Base-by-base conservation (phyloP, 2,329 filamentous ascomycete genomes). In the Intubia oerlemansii region DNA sequence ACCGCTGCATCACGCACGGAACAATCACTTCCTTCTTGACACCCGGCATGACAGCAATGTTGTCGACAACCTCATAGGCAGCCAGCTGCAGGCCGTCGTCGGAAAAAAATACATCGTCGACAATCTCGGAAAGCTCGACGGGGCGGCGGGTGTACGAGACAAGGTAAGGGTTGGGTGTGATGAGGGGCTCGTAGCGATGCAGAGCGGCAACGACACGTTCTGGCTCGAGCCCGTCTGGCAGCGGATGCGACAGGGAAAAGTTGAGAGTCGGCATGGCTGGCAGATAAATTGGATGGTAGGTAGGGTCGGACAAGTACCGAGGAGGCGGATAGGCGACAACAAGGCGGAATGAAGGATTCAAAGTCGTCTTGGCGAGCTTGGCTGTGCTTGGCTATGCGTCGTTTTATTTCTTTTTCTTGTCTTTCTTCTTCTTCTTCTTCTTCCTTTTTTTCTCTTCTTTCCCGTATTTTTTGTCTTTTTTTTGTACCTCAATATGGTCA, bases 1-100 rank as follows among this genome's bases (percentile, higher is more conserved):
- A 47, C 34, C 42, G 45, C 39, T 59, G 56, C 35, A 59, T 56
- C 17, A 54, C 46, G 34, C 51, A 52, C 5, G 50, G 50, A 32
- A 59, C 51, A 29, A 37, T 38, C 21, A 59, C 45, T 18, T 50
- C 47, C 38, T 51, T 56, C 26, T 39, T 38, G 15, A 55, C 35
- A 25, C 53, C 51, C 1, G 55, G 52, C 6, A 56, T 44, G 15
- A 55, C 41, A 17, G 47, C 41, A 36, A 58, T 45, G 35, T 48
- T 25, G 28, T 52, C 46, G 28, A 43, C 37, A 24, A 48, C 41
- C 27, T 44, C 38, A 31, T 43, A 49, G n/a, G 42, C 41, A 17
- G 42, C 36, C 5, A 46, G 38, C 15, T 41, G 39, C 22, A 32
- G 28, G 28, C 47, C 46, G 35, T 44, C 41, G 5, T 41, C 39